Percentiles rank a stretch among this genome's conserved stretches.
Conservation (phyloP, 345 rosid genomes). For the Melastoma malabathricum region DNA sequence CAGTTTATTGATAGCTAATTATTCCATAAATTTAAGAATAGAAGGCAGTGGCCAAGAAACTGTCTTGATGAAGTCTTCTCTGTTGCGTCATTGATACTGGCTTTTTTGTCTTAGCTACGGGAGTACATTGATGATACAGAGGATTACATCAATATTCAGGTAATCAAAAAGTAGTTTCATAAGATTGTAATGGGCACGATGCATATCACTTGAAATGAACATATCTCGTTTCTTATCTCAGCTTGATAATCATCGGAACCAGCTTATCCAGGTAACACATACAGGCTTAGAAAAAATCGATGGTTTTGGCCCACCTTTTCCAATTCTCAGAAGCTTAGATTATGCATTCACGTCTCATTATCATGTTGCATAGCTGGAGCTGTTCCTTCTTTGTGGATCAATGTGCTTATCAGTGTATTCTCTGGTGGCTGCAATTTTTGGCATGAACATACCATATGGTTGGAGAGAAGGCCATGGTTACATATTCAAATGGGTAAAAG, state of each 20-base stretch:
- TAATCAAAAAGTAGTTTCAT: conserved; percentile 1
- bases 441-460: conserved; percentile 36
- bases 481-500: conserved; percentile 39
- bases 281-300: neutral
- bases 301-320: neutral
- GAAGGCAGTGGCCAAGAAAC: too few species aligned
- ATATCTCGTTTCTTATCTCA: conserved; percentile 11
- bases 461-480: conserved; percentile 30
- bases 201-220: too few species aligned
- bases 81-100: neutral
- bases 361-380: conserved; percentile 15
- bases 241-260: conserved; percentile 70
- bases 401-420: conserved; percentile 34
- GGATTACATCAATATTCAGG: conserved; percentile 69
- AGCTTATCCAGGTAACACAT: conserved; percentile 50
- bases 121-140: conserved; percentile 76
- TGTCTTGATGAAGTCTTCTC: neutral
- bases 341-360: too few species aligned
- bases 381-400: conserved; percentile 39
- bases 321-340: neutral
- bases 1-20: too few species aligned
- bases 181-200: too few species aligned
- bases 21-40: too few species aligned
- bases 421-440: conserved; percentile 37
- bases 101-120: conserved; percentile 31